Evolutionary conservation across 805 yeast genomes (phyloP), one percentile per base, ranked within the genome.

Genomic region (Candida quercuum): DNA sequence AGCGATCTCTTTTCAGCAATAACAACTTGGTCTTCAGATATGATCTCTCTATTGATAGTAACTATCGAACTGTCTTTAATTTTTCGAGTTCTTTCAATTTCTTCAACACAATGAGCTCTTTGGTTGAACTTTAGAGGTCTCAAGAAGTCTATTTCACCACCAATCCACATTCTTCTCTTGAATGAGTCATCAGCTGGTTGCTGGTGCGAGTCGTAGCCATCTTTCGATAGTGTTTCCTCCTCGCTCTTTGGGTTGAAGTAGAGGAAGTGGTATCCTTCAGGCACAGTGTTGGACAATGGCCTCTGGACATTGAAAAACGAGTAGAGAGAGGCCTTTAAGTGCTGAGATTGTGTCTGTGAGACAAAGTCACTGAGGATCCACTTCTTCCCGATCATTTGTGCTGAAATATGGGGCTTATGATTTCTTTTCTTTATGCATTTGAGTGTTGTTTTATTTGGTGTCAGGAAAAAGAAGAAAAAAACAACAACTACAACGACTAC

Each of bases 141-240:
- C 1, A 55, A 43, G 45, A 71, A 74, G 18, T 59, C 55, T 24
- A 88, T 61, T 17, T 67, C 58, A 3, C 96, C 96, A 23, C 80
- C 75, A 0, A 73, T 78, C 96, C 96, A 88, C 75, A 89, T 70
- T 18, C 96, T 64, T 42, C 91, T 60, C 23, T 57, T 61, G 49
- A 71, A 82, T 48, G 18, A 33, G 25, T 35, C 41, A 32, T 47
- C 52, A 3, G 17, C 21, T 1, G 48, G 51, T 14, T 45, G 47
- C 52, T 84, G 93, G 47, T 82, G 76, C 32, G 78, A 69, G 46
- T 84, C 94, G 59, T 86, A 88, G 1, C 96, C 96, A 57, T 88
- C 97, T 2, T 47, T 33, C 2, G 82, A 79, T 15, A 86, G 53
- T 3, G 59, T 58, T 1, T 46, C 33, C 37, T 73, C 80, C 27